Base-by-base conservation (phyloP, 1,284 basidiomycete species). In the Apiotrichum brassicae region DNA sequence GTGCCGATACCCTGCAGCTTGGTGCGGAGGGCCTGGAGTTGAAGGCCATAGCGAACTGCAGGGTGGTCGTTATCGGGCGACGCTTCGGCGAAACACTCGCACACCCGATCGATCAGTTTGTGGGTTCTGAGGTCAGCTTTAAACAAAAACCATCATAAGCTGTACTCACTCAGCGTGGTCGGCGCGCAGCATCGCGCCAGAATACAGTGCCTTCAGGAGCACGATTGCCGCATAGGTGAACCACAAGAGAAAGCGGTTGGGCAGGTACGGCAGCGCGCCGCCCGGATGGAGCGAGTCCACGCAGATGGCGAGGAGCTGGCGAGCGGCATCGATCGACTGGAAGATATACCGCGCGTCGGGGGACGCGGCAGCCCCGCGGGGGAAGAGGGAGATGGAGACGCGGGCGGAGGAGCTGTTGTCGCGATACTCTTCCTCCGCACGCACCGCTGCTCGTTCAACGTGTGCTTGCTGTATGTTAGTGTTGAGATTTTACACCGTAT, bases 401-500 rank as follows among this genome's bases (percentile, higher is more conserved):
- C 61, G 52, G 11, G 58, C 49, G 14, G 4, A 51, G 50, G 22
- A 54, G 54, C 8, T 44, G 33, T 14, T 49, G 16, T 58, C 57
- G 32, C 55, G 46, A 46, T 61, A 58, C 38, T 67, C 65, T 36
- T 67, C 61, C 36, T 71, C 68, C 2, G 70, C 67, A 20, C 67
- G 58, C 36, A 69, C 61, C 1, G 71, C 59, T 4, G 71, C 64
- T 24, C 72, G 59, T 49, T 72, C 68, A n/a, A 73, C 68, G 45
- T 74, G 72, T 12, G 70, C 71, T 68, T 73, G 71, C 70, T 72
- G 43, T 30, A 14, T n/a, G n/a, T n/a, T n/a, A n/a, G n/a, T n/a
- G n/a, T n/a, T n/a, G n/a, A n/a, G n/a, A n/a, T n/a, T n/a, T n/a
- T n/a, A n/a, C n/a, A n/a, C n/a, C n/a, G n/a, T n/a, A n/a, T n/a